Evolutionary conservation across 805 yeast species (phyloP).

Genomic region (Teunomyces cretensis): DNA sequence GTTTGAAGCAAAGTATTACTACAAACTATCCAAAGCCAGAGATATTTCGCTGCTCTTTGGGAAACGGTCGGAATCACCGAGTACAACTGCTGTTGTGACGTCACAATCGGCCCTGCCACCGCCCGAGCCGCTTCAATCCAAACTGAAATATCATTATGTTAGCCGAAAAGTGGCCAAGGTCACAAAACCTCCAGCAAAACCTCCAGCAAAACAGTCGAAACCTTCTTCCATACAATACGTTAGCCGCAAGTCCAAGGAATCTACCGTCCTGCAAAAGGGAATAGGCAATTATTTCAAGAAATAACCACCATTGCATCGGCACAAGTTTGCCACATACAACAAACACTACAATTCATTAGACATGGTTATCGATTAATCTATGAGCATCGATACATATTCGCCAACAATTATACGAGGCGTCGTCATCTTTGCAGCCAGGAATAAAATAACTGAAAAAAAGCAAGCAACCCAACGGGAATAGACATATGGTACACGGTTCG

Average conservation of each 20-base stretch:
- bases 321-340: too few relatives aligned
- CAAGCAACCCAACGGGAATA: not conserved
- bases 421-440: not conserved
- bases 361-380: not conserved
- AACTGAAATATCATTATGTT: slow-evolving; percentile 13
- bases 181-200: not conserved
- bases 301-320: not conserved
- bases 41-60: slow-evolving; percentile 36
- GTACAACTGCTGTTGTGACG: not conserved
- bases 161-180: slow-evolving; percentile 16
- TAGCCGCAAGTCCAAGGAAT: slow-evolving; percentile 11
- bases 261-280: not conserved
- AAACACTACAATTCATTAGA: not conserved
- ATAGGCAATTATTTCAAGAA: slow-evolving; percentile 3
- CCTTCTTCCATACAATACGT: slow-evolving; percentile 12
- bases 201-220: not conserved
- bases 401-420: too few relatives aligned
- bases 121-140: not conserved
- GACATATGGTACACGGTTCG: slow-evolving; percentile 2
- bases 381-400: not conserved
- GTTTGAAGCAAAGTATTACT: slow-evolving; percentile 22
- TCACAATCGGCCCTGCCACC: not conserved
- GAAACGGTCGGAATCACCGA: not conserved
- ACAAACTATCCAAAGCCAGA: slow-evolving; percentile 21
- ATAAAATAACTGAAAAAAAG: not conserved